Conservation (phyloP, 1,284 basidiomycete genomes). For the Apiotrichum laibachii region DNA sequence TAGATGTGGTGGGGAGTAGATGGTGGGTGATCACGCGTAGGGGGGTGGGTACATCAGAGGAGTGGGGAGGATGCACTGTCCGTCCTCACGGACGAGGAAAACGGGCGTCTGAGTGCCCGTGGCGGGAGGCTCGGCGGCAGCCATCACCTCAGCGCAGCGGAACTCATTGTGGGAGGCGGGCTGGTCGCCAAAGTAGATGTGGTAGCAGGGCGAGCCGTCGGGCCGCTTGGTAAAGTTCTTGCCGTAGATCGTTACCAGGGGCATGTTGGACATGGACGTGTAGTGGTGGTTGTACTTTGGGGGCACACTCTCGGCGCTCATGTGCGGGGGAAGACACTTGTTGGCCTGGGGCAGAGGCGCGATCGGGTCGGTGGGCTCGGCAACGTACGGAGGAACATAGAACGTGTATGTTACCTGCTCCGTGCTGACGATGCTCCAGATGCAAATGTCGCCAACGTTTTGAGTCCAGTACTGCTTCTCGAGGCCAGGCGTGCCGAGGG, state of each 20-base stretch:
- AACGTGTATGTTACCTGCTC: conserved; percentile 67
- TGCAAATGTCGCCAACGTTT: conserved; percentile 39
- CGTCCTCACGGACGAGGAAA: conserved; percentile 80
- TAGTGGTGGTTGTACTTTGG: conserved; percentile 35
- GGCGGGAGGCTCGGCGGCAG: conserved; percentile 46
- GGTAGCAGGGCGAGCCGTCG: conserved; percentile 55
- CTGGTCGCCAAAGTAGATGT: conserved; percentile 82
- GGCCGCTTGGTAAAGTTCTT: conserved; percentile 82
- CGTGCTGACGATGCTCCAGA: conserved; percentile 50
- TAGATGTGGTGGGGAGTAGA: too few relatives aligned
- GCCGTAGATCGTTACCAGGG: conserved; percentile 61
- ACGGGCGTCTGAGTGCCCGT: conserved; percentile 62
- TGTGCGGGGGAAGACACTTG: conserved; percentile 75
- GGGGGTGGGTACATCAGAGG: conserved; percentile 64
- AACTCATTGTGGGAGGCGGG: conserved; percentile 83
- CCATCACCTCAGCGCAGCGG: conserved; percentile 64
- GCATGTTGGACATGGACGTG: conserved; percentile 34
- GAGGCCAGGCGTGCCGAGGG: conserved; percentile 4
- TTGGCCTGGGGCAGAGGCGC: conserved; percentile 81
- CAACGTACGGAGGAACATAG: conserved; percentile 70
- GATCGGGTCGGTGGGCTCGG: conserved; percentile 62
- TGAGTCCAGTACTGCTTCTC: conserved; percentile 37
- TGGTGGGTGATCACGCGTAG: not conserved
- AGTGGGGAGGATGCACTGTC: conserved; percentile 83
- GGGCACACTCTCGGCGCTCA: conserved; percentile 28